Base-by-base conservation (phyloP, 768 basidiomycete genomes). In the Kwoniella sp. region DNA sequence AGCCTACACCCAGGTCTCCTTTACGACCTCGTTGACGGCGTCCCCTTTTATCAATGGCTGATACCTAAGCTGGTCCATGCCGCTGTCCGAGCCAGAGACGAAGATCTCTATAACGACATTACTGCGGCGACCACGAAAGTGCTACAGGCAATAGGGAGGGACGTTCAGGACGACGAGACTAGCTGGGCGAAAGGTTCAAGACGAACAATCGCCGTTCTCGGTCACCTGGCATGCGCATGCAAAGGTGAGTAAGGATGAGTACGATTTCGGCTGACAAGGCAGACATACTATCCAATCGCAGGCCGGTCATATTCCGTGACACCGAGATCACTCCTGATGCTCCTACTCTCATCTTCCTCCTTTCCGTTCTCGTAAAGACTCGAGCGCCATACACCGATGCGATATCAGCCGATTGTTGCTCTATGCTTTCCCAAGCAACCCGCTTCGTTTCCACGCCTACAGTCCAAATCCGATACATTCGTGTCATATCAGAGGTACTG, bases 41-140 rank as follows among this genome's bases (percentile, higher is more conserved):
- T 67, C 1, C 78, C 74, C 5, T 65, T 77, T 29, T 79, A 72
- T 61, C 71, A 73, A 59, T 77, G 74, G 73, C 50, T 79, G 4
- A 55, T 77, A 4, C 78, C 78, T 1, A 55, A 71, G 22, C 38
- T 77, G 52, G 63, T 72, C 3, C 29, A 59, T 15, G 71, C 69
- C 30, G 67, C 73, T 7, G 52, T 22, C 11, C 47, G 34, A 12
- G 61, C 60, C 31, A 29, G n/a, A 15, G 60, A 56, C n/a, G 61
- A 62, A 13, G 17, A 25, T 1, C 51, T 70, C 2, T 52, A 55
- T 22, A 64, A 72, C 12, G 67, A 73, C 20, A 52, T 73, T 0
- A 12, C 69, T 9, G 57, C 57, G 0, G 26, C 70, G 1, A 68
- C 63, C 2, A 51, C 53, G 1, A 45, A 11, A 9, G 45, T 73